Base-by-base conservation (phyloP, 148 eudicot species). In the Amaranthus cruentus region DNA sequence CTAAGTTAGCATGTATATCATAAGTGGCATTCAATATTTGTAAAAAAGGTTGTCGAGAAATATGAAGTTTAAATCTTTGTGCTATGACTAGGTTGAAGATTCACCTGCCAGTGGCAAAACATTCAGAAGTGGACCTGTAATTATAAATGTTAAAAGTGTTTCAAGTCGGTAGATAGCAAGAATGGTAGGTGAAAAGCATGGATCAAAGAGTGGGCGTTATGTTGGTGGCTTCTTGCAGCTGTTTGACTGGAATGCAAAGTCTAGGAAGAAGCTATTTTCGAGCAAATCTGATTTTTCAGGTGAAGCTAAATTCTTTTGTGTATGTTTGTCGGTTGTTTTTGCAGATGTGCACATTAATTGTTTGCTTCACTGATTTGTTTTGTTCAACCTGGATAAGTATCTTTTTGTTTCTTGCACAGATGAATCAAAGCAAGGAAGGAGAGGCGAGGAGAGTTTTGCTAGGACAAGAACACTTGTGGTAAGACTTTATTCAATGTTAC, bases 161-260 rank as follows among this genome's bases (percentile, higher is more conserved):
- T 73, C 71, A 47, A 63, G 49, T 68, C 47, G 55, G 75, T 76
- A 50, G 64, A 79, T 55, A 70, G 72, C 66, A 49, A 76, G 81
- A 51, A 91, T 91, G 96, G 98, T 97, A 50, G 84, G 72, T 64
- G 89, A 91, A 47, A 90, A 79, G 78, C 89, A 84, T 57, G 83
- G 87, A 75, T 77, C 89, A 51, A 89, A 86, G 84, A 79, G 91
- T 68, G 95, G 92, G 66, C 88, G 96, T 28, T 89, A 93, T 61
- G 96, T 91, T 48, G 97, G 98, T 68, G 96, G 96, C 62, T 91
- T 95, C 83, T 74, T 95, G 73, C 96, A 95, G 87, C 84, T 95
- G 57, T 95, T 95, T 84, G 97, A 95, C 80, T 95, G 98, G 98
- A 95, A 95, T 77, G 86, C 90, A 50, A 95, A 95, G 85, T 92